A percentile compares a stretch with the other conserved stretches of the same genome.
Evolutionary conservation across 179 eudicot species (phyloP).

Genomic region (Camellia oleifera): DNA sequence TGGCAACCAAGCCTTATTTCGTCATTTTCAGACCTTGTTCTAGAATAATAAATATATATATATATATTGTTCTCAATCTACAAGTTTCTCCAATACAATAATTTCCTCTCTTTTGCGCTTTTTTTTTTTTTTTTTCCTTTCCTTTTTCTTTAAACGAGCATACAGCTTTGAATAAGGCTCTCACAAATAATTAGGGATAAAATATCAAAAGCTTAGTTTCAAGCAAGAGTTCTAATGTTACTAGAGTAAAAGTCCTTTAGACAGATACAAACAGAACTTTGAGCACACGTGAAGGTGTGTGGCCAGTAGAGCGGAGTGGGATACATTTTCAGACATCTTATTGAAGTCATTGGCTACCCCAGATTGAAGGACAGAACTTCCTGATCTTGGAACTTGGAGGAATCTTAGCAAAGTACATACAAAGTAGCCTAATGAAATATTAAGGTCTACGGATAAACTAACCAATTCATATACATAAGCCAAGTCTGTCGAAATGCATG

Average conservation of each 20-base stretch:
- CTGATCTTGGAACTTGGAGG: not conserved
- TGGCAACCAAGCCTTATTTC: not conserved
- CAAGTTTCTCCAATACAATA: constrained; percentile 2
- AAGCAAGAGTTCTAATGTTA: not conserved
- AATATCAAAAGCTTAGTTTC: not conserved
- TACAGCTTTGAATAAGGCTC: not conserved
- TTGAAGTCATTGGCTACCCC: not conserved
- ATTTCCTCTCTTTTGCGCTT: not conserved
- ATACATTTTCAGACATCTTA: not conserved
- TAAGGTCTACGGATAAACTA: constrained; percentile 26
- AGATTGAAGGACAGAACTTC: not conserved
- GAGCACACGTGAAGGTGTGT: not conserved
- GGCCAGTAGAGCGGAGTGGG: not conserved
- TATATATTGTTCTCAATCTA: not conserved
- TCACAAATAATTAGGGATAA: not conserved
- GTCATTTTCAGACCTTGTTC: constrained; percentile 6
- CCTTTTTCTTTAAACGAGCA: not conserved
- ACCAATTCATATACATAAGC: constrained; percentile 94
- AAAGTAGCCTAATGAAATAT: constrained; percentile 4
- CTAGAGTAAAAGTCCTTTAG: not conserved
- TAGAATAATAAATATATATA: not conserved
- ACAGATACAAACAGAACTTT: not conserved
- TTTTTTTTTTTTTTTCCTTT: not conserved
- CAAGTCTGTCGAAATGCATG: constrained; percentile 73
- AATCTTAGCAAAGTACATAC: constrained; percentile 8